Base-by-base conservation (phyloP, 192 early-diverging fungal genomes). In the Podila verticillata region DNA sequence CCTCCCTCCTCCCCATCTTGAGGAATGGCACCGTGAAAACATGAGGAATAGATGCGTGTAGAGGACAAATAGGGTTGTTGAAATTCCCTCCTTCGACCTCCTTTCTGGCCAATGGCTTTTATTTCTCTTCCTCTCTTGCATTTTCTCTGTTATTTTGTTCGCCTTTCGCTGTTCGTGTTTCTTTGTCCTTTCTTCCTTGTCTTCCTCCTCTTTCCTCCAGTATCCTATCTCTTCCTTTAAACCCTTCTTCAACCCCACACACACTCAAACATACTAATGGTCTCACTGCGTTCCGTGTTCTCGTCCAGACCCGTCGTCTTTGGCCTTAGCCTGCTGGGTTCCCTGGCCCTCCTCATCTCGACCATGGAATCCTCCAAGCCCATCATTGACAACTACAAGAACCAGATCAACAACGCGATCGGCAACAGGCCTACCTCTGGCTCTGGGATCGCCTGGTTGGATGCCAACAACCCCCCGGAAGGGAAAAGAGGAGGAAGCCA, bases 251-350 rank as follows among this genome's bases (percentile, higher is more conserved):
- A 29, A 10, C 9, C 22, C 57, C 5, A 29, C 30, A 15, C 24
- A 29, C 29, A 24, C 22, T 12, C 57, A 29, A 15, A 24, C 57
- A 58, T 24, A 0, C 35, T 9, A 35, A 73, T 73, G 71, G 56
- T 57, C 17, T 63, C 71, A 17, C 28, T 73, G 8, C 47, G 71
- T 29, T 20, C 63, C 9, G 29, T 73, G 26, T 30, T 73, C 5
- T 62, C 56, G 15, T 73, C 71, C 32, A 65, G 63, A 32, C 57
- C 71, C 24, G 71, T 73, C 57, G 29, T 73, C 44, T 63, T 62
- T 8, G 57, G 48, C 19, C 57, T 73, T 3, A 62, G 36, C n/a
- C 31, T 62, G 7, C 26, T 73, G 5, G 71, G 57, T 24, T 58
- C 51, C 48, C 57, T 73, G 24, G 47, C 57, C 34, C 44, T 73